Evolutionary conservation across 2,329 filamentous ascomycete species (phyloP).

Genomic region (Orbilia quercus): DNA sequence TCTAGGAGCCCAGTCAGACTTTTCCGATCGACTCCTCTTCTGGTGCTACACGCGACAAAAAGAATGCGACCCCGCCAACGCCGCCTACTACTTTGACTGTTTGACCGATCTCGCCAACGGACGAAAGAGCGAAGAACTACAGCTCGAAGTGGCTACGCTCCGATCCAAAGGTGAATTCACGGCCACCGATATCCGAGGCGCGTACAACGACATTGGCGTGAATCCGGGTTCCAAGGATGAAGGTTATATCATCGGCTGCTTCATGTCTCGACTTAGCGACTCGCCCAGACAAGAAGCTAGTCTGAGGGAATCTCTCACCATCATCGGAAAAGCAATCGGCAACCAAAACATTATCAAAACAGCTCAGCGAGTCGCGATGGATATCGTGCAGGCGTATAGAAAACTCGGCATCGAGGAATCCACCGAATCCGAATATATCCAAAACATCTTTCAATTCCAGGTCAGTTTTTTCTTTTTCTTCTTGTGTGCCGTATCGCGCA

Average conservation of each 20-base stretch:
- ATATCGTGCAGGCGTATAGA: constrained; percentile 31
- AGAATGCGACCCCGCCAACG: constrained; percentile 68
- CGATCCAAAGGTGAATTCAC: constrained; percentile 71
- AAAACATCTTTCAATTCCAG: constrained; percentile 42
- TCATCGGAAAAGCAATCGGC: constrained; percentile 70
- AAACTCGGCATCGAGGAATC: constrained; percentile 16
- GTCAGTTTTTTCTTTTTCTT: constrained; percentile 6
- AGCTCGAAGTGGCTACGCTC: constrained; percentile 70
- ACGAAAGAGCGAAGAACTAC: constrained; percentile 70
- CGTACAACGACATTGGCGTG: constrained; percentile 72
- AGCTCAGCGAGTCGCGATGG: constrained; percentile 68
- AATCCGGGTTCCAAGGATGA: constrained; percentile 67
- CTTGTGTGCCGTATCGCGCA: not conserved
- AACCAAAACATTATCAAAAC: constrained; percentile 71
- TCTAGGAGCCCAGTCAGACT: constrained; percentile 72
- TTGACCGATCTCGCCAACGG: constrained; percentile 71
- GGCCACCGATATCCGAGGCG: constrained; percentile 69
- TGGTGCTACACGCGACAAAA: constrained; percentile 74
- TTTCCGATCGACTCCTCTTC: constrained; percentile 71
- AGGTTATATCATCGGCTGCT: constrained; percentile 72
- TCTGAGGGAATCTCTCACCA: constrained; percentile 69
- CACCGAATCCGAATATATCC: constrained; percentile 33
- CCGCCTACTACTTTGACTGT: constrained; percentile 74
- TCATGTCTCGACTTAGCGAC: constrained; percentile 70
- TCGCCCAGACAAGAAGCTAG: constrained; percentile 69